These are phyloP conservation scores for Umbelopsis sp. DNA, from an alignment of 192 early-diverging fungal genomes.

Conservation along the genomic window DNA sequence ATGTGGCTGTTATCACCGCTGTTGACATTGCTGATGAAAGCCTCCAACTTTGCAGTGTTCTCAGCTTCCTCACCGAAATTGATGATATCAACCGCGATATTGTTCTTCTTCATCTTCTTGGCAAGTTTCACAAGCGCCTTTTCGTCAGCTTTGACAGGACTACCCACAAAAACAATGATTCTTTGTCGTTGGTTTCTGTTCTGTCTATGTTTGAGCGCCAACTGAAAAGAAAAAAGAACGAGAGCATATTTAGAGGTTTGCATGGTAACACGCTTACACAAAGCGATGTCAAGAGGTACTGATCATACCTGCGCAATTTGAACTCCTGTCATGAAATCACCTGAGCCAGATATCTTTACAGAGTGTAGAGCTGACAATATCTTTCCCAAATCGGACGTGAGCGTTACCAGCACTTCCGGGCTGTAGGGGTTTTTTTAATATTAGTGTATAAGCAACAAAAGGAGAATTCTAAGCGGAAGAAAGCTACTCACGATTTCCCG, in stretches of 20 bases:
- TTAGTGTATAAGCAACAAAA: too few species aligned
- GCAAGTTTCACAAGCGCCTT: conserved; percentile 85
- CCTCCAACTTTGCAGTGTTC: conserved; percentile 89
- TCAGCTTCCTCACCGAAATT: conserved; percentile 93
- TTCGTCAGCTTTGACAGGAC: conserved; percentile 84
- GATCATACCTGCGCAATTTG: conserved; percentile 90
- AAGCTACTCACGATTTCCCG: conserved; percentile 71
- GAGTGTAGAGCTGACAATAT: conserved; percentile 86
- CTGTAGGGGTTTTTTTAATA: conserved; percentile 37
- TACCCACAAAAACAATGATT: conserved; percentile 93
- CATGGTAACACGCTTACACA: background rate
- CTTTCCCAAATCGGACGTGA: conserved; percentile 89
- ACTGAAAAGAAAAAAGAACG: conserved; percentile 35
- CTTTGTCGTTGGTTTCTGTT: conserved; percentile 95
- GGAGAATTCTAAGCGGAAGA: background rate
- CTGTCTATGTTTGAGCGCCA: conserved; percentile 95
- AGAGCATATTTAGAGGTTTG: background rate
- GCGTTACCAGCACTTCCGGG: conserved; percentile 91
- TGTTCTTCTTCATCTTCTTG: conserved; percentile 99
- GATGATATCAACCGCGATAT: conserved; percentile 91
- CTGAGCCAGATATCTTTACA: conserved; percentile 70
- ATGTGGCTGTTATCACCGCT: conserved; percentile 86
- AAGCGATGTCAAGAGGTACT: background rate
- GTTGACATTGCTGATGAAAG: conserved; percentile 90
- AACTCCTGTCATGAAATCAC: conserved; percentile 82